Evolutionary conservation across 169 alveolate genomes (phyloP).

Genomic region (Besnoitia besnoiti): DNA sequence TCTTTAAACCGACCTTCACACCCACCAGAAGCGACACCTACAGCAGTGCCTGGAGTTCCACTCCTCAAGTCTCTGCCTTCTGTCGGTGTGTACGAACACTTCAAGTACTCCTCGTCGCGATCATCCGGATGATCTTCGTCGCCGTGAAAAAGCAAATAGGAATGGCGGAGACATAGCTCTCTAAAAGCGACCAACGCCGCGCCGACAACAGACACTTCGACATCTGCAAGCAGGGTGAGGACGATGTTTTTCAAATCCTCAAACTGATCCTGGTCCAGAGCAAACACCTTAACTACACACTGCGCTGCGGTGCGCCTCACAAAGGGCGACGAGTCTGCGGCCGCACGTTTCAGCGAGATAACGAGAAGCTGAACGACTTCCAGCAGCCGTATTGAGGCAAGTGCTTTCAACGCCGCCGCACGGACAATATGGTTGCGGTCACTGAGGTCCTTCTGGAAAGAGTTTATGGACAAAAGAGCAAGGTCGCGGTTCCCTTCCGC

Average conservation of each 20-base stretch:
- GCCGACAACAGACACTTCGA: conserved; percentile 73
- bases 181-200: conserved; percentile 77
- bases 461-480: conserved; percentile 79
- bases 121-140: conserved; percentile 1
- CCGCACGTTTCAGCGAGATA: conserved; percentile 77
- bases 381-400: conserved; percentile 79
- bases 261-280: conserved; percentile 74
- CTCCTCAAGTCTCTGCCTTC: not conserved
- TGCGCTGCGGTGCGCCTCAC: conserved; percentile 85
- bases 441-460: conserved; percentile 82
- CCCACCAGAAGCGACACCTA: not conserved
- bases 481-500: conserved; percentile 78
- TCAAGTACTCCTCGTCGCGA: not conserved
- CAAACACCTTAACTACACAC: conserved; percentile 78
- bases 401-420: conserved; percentile 82
- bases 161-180: conserved; percentile 35
- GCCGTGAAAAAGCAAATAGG: not conserved
- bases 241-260: conserved; percentile 63
- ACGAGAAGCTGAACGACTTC: conserved; percentile 78
- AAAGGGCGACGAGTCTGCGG: conserved; percentile 83
- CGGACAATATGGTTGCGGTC: conserved; percentile 80
- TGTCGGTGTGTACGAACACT: not conserved
- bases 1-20: not conserved
- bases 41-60: not conserved
- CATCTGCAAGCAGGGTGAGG: conserved; percentile 69